phyloP scores from a whole-genome alignment of 306 rosid species.

The Malus sylvestris region DNA sequence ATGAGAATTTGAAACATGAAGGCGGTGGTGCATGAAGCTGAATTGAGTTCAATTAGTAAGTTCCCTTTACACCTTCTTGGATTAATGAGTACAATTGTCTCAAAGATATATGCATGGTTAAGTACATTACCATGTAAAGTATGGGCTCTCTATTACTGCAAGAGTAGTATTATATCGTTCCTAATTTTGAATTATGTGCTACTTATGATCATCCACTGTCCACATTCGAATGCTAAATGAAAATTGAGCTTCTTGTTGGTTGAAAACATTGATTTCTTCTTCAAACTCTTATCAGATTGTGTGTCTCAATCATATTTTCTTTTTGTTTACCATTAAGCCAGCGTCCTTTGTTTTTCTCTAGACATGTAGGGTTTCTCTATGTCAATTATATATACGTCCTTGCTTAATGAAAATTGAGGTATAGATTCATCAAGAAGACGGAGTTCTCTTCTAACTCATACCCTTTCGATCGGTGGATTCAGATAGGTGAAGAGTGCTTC shows the following conservation, averaged over 20 bases:
- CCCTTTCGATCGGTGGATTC: neutral
- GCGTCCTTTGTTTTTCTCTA: neutral
- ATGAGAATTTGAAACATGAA: neutral
- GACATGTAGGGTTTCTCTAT: neutral
- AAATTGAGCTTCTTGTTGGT: neutral
- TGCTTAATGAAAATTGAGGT: neutral
- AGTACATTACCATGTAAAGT: too few relatives aligned
- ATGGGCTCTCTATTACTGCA: neutral
- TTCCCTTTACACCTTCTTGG: slow-evolving; percentile 3
- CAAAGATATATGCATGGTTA: neutral
- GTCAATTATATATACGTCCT: neutral
- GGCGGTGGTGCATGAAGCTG: neutral
- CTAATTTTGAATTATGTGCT: neutral
- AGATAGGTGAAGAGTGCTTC: neutral
- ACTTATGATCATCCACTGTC: neutral
- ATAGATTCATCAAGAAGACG: neutral
- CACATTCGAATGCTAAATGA: neutral
- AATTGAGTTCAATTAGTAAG: neutral
- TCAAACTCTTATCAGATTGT: neutral
- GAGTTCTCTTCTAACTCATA: neutral
- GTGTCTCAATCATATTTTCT: neutral
- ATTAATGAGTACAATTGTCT: neutral
- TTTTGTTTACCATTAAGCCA: neutral
- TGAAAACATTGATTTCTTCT: neutral
- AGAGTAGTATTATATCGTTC: neutral